A percentile compares a stretch with the other conserved stretches of the same genome.
Conservation (phyloP, 2,329 filamentous ascomycete genomes). For the Penicillium sp. region DNA sequence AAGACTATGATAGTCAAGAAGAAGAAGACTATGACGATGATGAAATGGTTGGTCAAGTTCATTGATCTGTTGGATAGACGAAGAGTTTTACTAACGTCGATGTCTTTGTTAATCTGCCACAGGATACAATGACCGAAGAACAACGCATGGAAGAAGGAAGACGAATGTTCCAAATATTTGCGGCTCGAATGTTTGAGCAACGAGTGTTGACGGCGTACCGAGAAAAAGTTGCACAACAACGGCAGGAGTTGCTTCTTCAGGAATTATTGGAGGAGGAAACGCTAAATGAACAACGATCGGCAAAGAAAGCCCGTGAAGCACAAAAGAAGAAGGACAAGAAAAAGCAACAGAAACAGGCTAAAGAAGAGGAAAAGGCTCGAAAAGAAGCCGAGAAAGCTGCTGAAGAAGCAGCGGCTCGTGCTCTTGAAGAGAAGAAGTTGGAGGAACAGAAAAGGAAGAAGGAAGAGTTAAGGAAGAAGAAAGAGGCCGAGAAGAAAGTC, state of each 20-base stretch:
- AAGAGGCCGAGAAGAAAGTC: slow-evolving; percentile 82
- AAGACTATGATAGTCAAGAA: slow-evolving; percentile 61
- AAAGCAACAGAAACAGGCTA: slow-evolving; percentile 77
- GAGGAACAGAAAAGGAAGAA: slow-evolving; percentile 78
- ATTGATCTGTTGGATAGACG: slow-evolving; percentile 29
- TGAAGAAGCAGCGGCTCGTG: slow-evolving; percentile 73
- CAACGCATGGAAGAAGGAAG: slow-evolving; percentile 98
- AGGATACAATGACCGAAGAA: slow-evolving; percentile 97
- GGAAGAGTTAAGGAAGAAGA: slow-evolving; percentile 88
- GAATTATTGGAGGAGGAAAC: slow-evolving; percentile 83
- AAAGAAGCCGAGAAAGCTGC: slow-evolving; percentile 86
- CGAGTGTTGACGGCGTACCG: slow-evolving; percentile 94
- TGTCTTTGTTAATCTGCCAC: slow-evolving; percentile 14
- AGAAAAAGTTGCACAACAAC: slow-evolving; percentile 91
- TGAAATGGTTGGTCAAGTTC: slow-evolving; percentile 51
- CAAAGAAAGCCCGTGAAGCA: slow-evolving; percentile 89
- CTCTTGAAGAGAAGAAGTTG: slow-evolving; percentile 70
- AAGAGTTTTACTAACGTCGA: slow-evolving; percentile 19
- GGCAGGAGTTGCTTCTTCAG: slow-evolving; percentile 83
- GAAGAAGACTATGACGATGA: slow-evolving; percentile 64
- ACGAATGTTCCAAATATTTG: slow-evolving; percentile 99
- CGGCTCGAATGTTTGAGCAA: slow-evolving; percentile 98
- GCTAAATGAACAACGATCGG: slow-evolving; percentile 72
- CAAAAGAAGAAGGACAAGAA: slow-evolving; percentile 96
- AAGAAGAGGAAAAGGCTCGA: slow-evolving; percentile 85